Conservation (phyloP, 768 basidiomycete species). For the Psilocybe subaeruginosa region DNA sequence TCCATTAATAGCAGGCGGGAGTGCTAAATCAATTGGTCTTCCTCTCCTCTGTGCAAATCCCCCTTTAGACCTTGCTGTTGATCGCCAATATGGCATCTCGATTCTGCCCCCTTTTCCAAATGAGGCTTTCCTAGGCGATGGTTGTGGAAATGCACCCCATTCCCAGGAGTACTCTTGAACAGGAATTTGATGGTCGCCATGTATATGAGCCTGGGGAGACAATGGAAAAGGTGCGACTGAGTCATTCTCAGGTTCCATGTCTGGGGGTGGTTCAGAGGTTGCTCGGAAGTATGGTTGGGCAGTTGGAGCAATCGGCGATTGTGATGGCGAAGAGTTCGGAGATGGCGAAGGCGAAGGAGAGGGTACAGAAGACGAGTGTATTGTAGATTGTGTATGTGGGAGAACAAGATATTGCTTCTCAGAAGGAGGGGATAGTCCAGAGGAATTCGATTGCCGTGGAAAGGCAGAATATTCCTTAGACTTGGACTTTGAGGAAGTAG, state of each 20-base stretch:
- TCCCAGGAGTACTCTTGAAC: conserved; percentile 89
- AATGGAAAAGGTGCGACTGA: conserved; percentile 11
- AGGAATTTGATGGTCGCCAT: conserved; percentile 21
- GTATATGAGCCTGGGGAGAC: conserved; percentile 7
- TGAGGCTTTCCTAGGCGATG: conserved; percentile 62
- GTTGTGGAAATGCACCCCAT: conserved; percentile 89
- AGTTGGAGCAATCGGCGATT: conserved; percentile 20
- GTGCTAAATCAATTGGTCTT: conserved; percentile 18
- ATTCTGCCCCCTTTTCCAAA: conserved; percentile 52
- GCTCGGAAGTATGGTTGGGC: conserved; percentile 43
- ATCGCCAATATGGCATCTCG: conserved; percentile 24
- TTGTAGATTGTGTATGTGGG: conserved; percentile 23
- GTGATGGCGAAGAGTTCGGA: conserved; percentile 17
- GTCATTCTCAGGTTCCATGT: conserved; percentile 33
- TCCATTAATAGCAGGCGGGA: conserved; percentile 12
- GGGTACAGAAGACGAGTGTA: conserved; percentile 16
- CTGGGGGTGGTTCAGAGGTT: conserved; percentile 66
- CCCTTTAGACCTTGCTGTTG: conserved; percentile 28
- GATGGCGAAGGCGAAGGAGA: conserved; percentile 15
- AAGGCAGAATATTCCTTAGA: conserved; percentile 17
- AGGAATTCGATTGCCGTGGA: conserved; percentile 13
- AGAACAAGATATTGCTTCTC: conserved; percentile 5
- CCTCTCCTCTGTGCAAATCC: conserved; percentile 23
- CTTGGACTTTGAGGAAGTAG: background rate
- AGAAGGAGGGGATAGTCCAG: background rate